phyloP scores from a whole-genome alignment of 768 basidiomycete species.

The Pleurotus pulmonarius region DNA sequence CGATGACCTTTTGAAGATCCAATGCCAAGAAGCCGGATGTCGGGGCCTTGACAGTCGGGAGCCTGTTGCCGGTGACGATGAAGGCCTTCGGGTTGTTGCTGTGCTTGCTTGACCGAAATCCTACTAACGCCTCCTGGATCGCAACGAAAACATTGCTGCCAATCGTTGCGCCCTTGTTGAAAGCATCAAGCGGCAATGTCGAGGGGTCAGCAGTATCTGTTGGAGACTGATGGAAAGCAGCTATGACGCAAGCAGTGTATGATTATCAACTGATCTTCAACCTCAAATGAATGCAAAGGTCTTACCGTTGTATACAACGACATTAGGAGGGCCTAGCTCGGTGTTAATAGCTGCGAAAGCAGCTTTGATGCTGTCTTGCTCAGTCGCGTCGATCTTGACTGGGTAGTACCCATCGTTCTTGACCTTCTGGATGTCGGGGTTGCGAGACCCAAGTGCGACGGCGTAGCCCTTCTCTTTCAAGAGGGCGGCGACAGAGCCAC shows the following conservation, averaged over 20 bases:
- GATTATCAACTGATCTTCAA: neutral
- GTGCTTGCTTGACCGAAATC: slow-evolving; percentile 17
- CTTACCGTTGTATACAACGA: slow-evolving; percentile 44
- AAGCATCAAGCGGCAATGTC: slow-evolving; percentile 17
- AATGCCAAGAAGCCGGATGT: slow-evolving; percentile 12
- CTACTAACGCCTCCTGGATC: slow-evolving; percentile 22
- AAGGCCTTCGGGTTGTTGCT: slow-evolving; percentile 23
- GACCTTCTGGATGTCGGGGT: slow-evolving; percentile 12
- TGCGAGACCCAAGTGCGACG: slow-evolving; percentile 26
- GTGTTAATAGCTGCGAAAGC: slow-evolving; percentile 34
- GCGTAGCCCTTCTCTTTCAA: slow-evolving; percentile 24
- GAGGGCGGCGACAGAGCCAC: slow-evolving; percentile 19
- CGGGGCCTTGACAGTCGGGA: slow-evolving; percentile 17
- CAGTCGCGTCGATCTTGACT: slow-evolving; percentile 33
- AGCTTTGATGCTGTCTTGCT: slow-evolving; percentile 23
- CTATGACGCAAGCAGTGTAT: slow-evolving; percentile 1
- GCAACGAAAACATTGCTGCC: slow-evolving; percentile 18
- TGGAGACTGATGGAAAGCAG: slow-evolving; percentile 12
- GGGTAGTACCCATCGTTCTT: slow-evolving; percentile 21
- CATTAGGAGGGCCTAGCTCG: slow-evolving; percentile 36
- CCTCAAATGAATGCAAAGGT: slow-evolving; percentile 7
- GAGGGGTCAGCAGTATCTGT: slow-evolving; percentile 17
- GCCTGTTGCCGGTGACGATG: slow-evolving; percentile 26
- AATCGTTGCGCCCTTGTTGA: slow-evolving; percentile 12
- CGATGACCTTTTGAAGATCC: slow-evolving; percentile 20